A percentile compares a stretch with the other conserved stretches of the same genome.
Conservation (phyloP, 129 eudicot genomes). For the Centrapalus pauciflorus region DNA sequence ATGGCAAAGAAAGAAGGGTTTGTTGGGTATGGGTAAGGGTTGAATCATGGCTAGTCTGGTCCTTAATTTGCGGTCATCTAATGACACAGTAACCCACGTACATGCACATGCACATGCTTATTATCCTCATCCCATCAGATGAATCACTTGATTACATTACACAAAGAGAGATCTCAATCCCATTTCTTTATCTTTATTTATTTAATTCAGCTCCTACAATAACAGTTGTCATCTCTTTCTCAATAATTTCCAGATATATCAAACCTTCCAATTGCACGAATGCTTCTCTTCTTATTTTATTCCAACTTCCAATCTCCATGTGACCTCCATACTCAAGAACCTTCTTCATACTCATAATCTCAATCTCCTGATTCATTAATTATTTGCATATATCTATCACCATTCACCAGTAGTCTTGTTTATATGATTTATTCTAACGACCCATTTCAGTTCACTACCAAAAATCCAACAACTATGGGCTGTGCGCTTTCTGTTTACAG, state of each 20-base stretch:
- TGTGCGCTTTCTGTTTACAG: slow-evolving; percentile 52
- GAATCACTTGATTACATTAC: slow-evolving; percentile 22
- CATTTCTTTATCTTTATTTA: slow-evolving; percentile 10
- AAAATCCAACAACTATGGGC: slow-evolving; percentile 44
- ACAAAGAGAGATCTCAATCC: slow-evolving; percentile 17
- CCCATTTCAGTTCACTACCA: no score
- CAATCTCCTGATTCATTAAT: not conserved
- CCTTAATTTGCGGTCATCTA: slow-evolving; percentile 29
- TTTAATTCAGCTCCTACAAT: slow-evolving; percentile 22
- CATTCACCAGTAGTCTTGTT: not conserved
- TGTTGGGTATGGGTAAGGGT: no score
- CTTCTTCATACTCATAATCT: slow-evolving; percentile 20
- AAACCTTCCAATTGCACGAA: slow-evolving; percentile 23
- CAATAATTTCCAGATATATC: not conserved
- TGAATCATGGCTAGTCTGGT: slow-evolving; percentile 2
- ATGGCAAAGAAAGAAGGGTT: no score
- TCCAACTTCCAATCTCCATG: slow-evolving; percentile 8
- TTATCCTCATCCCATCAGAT: no score
- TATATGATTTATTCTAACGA: not conserved
- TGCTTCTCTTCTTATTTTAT: slow-evolving; percentile 16
- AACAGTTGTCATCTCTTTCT: slow-evolving; percentile 12
- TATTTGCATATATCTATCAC: not conserved
- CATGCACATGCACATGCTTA: slow-evolving; percentile 37
- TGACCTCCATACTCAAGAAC: slow-evolving; percentile 17
- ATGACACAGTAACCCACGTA: slow-evolving; percentile 31